Percentiles rank a stretch among this genome's conserved stretches.
Evolutionary conservation across 2,329 filamentous ascomycete species (phyloP).

Genomic region (Monilinia fructicola): DNA sequence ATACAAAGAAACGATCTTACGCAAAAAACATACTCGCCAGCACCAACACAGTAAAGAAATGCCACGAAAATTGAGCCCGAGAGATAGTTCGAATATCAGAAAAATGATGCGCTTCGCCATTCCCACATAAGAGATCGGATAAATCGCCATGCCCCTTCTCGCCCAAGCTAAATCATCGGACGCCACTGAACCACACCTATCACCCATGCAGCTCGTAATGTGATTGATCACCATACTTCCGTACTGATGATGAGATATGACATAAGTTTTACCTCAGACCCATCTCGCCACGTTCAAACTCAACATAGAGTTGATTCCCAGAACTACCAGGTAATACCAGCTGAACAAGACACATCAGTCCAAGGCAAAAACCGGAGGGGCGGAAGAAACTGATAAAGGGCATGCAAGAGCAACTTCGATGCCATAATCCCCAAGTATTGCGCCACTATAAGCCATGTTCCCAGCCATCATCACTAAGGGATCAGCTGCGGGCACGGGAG

Average conservation of each 20-base stretch:
- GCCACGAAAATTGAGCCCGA: constrained; percentile 38
- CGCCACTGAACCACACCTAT: not conserved
- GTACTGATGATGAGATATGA: not conserved
- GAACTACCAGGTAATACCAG: not conserved
- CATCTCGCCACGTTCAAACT: not conserved
- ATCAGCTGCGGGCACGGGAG: not conserved
- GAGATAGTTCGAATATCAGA: constrained; percentile 30
- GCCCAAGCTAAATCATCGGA: too few relatives aligned
- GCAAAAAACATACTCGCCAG: not conserved
- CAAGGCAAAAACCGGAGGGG: not conserved
- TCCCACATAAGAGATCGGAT: too few relatives aligned
- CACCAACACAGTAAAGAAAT: constrained; percentile 11
- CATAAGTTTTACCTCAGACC: not conserved
- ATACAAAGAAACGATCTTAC: constrained; percentile 13
- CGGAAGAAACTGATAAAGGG: not conserved
- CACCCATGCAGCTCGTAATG: constrained; percentile 37
- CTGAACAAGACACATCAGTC: not conserved
- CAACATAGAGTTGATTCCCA: not conserved
- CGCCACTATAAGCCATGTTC: not conserved
- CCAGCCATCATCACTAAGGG: not conserved
- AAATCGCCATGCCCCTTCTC: too few relatives aligned
- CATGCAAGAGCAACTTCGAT: not conserved
- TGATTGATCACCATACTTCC: constrained; percentile 28
- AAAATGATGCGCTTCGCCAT: too few relatives aligned
- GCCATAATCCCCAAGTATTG: not conserved